A percentile compares a stretch with the other conserved stretches of the same genome.
Evolutionary conservation across 148 eudicot genomes (phyloP).

Genomic region (Rhododendron kiyosumense): DNA sequence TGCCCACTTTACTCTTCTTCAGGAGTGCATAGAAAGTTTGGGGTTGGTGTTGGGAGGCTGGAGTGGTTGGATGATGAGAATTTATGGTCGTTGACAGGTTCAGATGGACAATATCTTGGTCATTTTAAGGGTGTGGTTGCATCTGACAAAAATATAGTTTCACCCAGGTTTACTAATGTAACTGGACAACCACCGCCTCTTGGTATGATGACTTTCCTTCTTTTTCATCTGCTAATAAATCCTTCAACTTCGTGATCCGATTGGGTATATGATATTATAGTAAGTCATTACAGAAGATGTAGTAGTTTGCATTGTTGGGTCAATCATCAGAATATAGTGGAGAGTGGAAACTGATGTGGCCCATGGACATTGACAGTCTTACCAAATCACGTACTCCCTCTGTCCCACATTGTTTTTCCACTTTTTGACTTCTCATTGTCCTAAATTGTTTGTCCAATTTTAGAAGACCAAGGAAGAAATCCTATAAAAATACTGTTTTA

Average conservation of each 20-base stretch:
- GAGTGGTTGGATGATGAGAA: slow-evolving; percentile 63
- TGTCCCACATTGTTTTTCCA: too few relatives aligned
- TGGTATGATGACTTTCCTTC: slow-evolving; percentile 41
- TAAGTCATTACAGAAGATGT: neutral
- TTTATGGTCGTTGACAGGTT: slow-evolving; percentile 61
- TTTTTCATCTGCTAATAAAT: neutral
- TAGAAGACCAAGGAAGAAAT: too few relatives aligned
- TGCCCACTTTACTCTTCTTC: neutral
- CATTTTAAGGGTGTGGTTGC: slow-evolving; percentile 71
- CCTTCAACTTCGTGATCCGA: neutral
- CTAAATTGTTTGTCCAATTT: too few relatives aligned
- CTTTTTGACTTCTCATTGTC: too few relatives aligned
- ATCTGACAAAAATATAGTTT: slow-evolving; percentile 74
- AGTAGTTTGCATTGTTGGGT: neutral
- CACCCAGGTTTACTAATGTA: slow-evolving; percentile 43
- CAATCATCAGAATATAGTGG: neutral
- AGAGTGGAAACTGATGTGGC: neutral
- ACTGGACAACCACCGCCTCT: slow-evolving; percentile 77
- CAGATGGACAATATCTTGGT: slow-evolving; percentile 72
- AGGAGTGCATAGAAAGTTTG: slow-evolving; percentile 77
- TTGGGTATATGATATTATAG: neutral
- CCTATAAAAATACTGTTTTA: too few relatives aligned
- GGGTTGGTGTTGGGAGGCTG: slow-evolving; percentile 63
- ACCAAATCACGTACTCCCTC: neutral
- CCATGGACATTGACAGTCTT: neutral